Conservation (phyloP, 306 rosid genomes). For the Mimosa pudica region DNA sequence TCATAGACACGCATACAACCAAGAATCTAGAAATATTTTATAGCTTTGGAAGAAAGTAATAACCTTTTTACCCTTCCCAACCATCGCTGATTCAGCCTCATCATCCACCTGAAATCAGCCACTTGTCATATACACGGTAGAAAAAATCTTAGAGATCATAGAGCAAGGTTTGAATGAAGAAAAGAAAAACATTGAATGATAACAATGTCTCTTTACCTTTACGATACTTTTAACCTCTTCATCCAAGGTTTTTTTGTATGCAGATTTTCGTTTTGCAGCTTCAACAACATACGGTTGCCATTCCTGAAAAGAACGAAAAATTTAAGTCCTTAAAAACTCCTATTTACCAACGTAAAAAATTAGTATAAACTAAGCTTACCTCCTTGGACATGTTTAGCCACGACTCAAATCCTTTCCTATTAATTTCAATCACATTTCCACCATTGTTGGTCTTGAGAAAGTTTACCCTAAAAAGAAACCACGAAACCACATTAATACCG, state of each 20-base stretch:
- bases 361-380: slow-evolving; percentile 38
- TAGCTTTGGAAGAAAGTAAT: slow-evolving; percentile 29
- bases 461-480: slow-evolving; percentile 41
- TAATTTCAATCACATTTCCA: slow-evolving; percentile 35
- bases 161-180: neutral
- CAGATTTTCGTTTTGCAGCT: slow-evolving; percentile 43
- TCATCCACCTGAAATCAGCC: slow-evolving; percentile 49
- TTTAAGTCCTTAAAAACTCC: slow-evolving; percentile 1
- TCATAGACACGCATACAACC: neutral
- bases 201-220: slow-evolving; percentile 42
- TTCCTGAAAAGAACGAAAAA: slow-evolving; percentile 45
- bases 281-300: slow-evolving; percentile 46
- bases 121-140: slow-evolving; percentile 22
- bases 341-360: slow-evolving; percentile 5
- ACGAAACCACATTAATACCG: slow-evolving; percentile 1
- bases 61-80: slow-evolving; percentile 41
- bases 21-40: neutral
- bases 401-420: slow-evolving; percentile 51
- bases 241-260: slow-evolving; percentile 38
- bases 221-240: slow-evolving; percentile 39
- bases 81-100: slow-evolving; percentile 54
- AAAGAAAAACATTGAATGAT: neutral
- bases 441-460: slow-evolving; percentile 29
- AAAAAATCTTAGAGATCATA: neutral
- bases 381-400: slow-evolving; percentile 59